A percentile compares a stretch with the other conserved stretches of the same genome.
Evolutionary conservation across 2,329 filamentous ascomycete species (phyloP).

Genomic region (Penicillium palitans): DNA sequence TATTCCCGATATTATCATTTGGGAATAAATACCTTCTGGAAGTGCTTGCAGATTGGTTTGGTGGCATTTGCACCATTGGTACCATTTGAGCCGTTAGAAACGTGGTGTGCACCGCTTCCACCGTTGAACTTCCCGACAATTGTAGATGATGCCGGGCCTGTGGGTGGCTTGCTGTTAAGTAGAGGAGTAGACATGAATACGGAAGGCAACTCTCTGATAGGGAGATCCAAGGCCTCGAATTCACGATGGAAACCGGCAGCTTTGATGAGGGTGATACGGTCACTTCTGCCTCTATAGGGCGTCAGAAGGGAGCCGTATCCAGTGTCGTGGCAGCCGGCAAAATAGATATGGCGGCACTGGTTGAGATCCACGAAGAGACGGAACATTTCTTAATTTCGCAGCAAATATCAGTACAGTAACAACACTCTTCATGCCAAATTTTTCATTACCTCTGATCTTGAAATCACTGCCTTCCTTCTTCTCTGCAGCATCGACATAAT

Average conservation of each 20-base stretch:
- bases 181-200: conserved; percentile 53
- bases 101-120: conserved; percentile 4
- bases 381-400: conserved; percentile 34
- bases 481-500: conserved; percentile 63
- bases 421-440: background rate
- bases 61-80: conserved; percentile 8
- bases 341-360: conserved; percentile 65
- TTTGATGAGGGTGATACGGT: conserved; percentile 58
- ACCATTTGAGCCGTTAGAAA: conserved; percentile 4
- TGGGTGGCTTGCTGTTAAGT: conserved; percentile 15
- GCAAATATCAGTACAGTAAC: conserved; percentile 17
- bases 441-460: conserved; percentile 55
- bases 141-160: background rate
- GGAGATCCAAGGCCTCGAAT: conserved; percentile 54
- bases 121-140: conserved; percentile 10
- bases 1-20: too few relatives aligned
- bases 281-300: conserved; percentile 51
- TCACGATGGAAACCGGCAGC: conserved; percentile 54
- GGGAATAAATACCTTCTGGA: conserved; percentile 30
- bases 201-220: conserved; percentile 52
- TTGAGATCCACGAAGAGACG: conserved; percentile 57
- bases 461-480: conserved; percentile 61
- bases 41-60: conserved; percentile 35
- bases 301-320: conserved; percentile 59
- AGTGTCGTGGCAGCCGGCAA: conserved; percentile 62